Evolutionary conservation across 495 filamentous ascomycete genomes (phyloP).

Genomic region (Penicillium longicatenatum): DNA sequence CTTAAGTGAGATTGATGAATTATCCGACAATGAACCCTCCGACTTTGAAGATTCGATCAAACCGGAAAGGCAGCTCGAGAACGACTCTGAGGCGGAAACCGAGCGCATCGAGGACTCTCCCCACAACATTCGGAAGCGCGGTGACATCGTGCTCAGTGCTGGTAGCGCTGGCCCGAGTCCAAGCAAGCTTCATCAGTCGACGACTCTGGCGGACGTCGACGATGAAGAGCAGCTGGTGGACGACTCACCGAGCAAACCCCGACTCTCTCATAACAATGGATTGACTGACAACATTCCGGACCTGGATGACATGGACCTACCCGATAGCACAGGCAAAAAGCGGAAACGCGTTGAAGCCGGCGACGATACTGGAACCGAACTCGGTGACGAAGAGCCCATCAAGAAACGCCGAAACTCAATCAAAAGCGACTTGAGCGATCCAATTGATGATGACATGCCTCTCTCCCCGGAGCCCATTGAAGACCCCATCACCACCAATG

Average conservation of each 20-base stretch:
- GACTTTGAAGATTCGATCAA: conserved; percentile 54
- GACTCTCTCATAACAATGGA: conserved; percentile 35
- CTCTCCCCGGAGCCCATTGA: conserved; percentile 32
- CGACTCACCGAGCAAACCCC: conserved; percentile 46
- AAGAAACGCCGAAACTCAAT: conserved; percentile 49
- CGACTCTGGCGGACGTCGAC: conserved; percentile 48
- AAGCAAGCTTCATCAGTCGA: conserved; percentile 63
- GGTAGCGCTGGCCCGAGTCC: conserved; percentile 59
- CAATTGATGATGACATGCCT: conserved; percentile 28
- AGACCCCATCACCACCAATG: conserved; percentile 34
- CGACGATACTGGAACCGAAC: conserved; percentile 43
- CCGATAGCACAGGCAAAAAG: conserved; percentile 44
- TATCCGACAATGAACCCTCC: conserved; percentile 59
- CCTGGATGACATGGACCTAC: conserved; percentile 35
- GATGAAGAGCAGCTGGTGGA: conserved; percentile 42
- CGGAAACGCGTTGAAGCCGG: conserved; percentile 49
- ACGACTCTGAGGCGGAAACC: conserved; percentile 97
- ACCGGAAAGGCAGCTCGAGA: conserved; percentile 50
- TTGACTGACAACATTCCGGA: conserved; percentile 31
- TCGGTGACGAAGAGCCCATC: conserved; percentile 45
- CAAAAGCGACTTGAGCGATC: conserved; percentile 48
- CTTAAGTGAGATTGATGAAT: conserved; percentile 90
- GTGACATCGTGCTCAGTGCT: conserved; percentile 59
- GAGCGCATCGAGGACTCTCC: conserved; percentile 94
- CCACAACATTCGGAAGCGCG: conserved; percentile 61